A percentile compares a stretch with the other conserved stretches of the same genome.
Evolutionary conservation across 192 early-diverging fungal genomes (phyloP).

Genomic region (Gaertneriomyces sp.): DNA sequence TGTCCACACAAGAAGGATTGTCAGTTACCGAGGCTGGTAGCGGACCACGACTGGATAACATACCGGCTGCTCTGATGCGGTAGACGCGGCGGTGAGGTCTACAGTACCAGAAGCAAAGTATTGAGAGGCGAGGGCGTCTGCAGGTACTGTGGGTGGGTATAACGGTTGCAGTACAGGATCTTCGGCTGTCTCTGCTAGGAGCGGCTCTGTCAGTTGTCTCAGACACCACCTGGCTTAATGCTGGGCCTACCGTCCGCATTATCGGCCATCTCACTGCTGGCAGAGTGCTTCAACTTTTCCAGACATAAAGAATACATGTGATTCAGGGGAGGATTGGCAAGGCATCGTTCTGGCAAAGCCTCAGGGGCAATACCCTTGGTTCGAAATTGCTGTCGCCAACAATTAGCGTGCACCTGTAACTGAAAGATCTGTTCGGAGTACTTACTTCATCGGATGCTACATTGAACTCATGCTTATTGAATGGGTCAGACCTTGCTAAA

Average conservation of each 20-base stretch:
- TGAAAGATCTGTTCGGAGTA: neutral
- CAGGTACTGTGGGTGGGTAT: constrained; percentile 2
- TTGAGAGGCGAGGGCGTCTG: neutral
- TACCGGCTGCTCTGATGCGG: neutral
- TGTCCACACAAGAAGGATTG: neutral
- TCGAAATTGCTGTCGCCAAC: neutral
- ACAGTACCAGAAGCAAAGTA: neutral
- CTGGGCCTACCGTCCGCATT: too few relatives aligned
- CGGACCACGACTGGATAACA: neutral
- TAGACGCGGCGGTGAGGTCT: neutral
- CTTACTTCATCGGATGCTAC: constrained; percentile 16
- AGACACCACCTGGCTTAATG: too few relatives aligned
- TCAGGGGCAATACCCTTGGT: neutral
- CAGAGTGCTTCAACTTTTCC: too few relatives aligned
- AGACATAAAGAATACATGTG: neutral
- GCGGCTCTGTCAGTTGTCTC: too few relatives aligned
- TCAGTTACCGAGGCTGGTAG: neutral
- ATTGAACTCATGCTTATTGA: constrained; percentile 2
- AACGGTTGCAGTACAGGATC: neutral
- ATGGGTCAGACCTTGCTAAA: constrained; percentile 18
- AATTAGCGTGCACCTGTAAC: neutral
- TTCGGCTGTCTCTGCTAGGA: neutral
- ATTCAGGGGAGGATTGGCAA: neutral
- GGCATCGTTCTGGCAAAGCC: neutral
- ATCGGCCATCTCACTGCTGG: too few relatives aligned